Conservation (phyloP, 441 rosid species). For the Arabidopsis hybrid region DNA sequence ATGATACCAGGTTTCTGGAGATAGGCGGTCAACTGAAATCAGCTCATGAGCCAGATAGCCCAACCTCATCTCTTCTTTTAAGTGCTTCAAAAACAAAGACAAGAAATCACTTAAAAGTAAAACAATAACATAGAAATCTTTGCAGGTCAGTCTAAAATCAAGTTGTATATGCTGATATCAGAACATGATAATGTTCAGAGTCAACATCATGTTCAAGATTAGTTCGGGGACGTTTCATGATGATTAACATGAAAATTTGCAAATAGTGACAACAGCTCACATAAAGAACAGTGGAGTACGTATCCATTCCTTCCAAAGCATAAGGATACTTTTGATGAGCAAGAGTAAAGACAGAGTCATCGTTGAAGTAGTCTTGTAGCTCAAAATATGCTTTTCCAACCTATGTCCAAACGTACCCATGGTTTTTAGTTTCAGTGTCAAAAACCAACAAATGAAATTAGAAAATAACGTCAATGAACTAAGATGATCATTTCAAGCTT, state of each 20-base stretch:
- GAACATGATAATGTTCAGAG: slow-evolving; percentile 12
- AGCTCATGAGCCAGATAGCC: slow-evolving; percentile 90
- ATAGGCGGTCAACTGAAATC: slow-evolving; percentile 78
- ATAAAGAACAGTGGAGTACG: slow-evolving; percentile 83
- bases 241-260: slow-evolving; percentile 14
- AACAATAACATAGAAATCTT: slow-evolving; percentile 2
- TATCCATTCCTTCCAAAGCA: slow-evolving; percentile 82
- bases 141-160: slow-evolving; percentile 1
- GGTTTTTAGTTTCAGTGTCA: slow-evolving; percentile 14
- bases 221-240: background rate
- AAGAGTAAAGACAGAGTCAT: slow-evolving; percentile 71
- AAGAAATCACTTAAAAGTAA: background rate
- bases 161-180: slow-evolving; percentile 3
- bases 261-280: slow-evolving; percentile 56
- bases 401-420: slow-evolving; percentile 48
- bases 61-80: slow-evolving; percentile 91
- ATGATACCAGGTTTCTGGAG: slow-evolving; percentile 93
- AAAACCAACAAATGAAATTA: background rate
- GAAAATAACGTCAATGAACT: slow-evolving; percentile 11
- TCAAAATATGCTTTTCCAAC: slow-evolving; percentile 85
- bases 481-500: slow-evolving; percentile 10
- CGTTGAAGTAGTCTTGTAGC: slow-evolving; percentile 78
- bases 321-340: slow-evolving; percentile 70
- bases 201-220: slow-evolving; percentile 9
- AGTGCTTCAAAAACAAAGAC: slow-evolving; percentile 63